phyloP scores from a whole-genome alignment of 1,139 yeast species.

The Pichia sp. region DNA sequence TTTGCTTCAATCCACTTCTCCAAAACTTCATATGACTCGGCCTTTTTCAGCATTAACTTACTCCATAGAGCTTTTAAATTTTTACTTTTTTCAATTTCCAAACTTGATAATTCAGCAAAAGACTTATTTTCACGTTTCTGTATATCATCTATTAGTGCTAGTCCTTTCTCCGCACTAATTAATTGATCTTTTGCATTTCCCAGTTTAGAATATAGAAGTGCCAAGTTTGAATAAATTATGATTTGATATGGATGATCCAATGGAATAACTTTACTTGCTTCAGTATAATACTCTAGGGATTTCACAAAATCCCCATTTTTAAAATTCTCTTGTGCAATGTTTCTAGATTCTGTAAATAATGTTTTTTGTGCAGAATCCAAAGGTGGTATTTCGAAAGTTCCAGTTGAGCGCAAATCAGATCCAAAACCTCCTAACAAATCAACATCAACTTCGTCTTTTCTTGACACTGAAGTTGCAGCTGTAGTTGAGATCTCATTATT shows the following conservation, averaged over 20 bases:
- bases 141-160: constrained; percentile 40
- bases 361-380: constrained; percentile 11
- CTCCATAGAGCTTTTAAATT: constrained; percentile 63
- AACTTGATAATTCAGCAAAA: constrained; percentile 27
- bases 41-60: constrained; percentile 61
- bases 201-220: constrained; percentile 58
- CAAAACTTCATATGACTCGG: constrained; percentile 75
- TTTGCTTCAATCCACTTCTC: constrained; percentile 66
- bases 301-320: constrained; percentile 73
- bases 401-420: too few relatives aligned
- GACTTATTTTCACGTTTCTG: constrained; percentile 16
- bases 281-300: constrained; percentile 56
- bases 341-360: constrained; percentile 6
- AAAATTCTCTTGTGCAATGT: constrained; percentile 37
- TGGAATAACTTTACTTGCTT: constrained; percentile 60
- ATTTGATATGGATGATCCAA: constrained; percentile 57
- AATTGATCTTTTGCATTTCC: constrained; percentile 69
- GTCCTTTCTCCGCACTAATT: constrained; percentile 47
- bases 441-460: not conserved
- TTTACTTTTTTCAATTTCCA: constrained; percentile 44
- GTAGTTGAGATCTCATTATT: not conserved
- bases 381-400: constrained; percentile 17
- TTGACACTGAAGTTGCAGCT: not conserved
- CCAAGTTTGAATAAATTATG: constrained; percentile 68
- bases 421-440: not conserved